phyloP scores from a whole-genome alignment of 768 basidiomycete species.

The Amanita fuliginea region DNA sequence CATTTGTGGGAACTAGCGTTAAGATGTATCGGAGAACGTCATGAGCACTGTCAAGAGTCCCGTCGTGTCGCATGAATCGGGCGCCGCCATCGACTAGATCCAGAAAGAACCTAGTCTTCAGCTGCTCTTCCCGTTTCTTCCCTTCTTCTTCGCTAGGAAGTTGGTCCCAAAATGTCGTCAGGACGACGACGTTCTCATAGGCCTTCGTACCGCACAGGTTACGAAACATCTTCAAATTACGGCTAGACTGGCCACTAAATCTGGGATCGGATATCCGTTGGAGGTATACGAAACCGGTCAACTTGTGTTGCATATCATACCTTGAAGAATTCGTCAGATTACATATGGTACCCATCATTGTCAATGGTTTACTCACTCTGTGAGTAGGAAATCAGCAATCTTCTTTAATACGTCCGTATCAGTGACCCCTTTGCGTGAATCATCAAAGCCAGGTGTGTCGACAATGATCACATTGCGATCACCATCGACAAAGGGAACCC shows the following conservation, averaged over 20 bases:
- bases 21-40: conserved; percentile 20
- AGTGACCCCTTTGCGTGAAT: conserved; percentile 12
- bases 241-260: background rate
- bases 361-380: background rate
- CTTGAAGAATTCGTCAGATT: background rate
- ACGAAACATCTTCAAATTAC: conserved; percentile 28
- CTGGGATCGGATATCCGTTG: background rate
- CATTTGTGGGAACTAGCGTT: conserved; percentile 2
- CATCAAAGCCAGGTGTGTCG: conserved; percentile 37
- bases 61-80: background rate
- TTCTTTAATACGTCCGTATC: conserved; percentile 14
- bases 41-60: background rate
- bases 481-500: background rate
- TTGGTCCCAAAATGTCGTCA: conserved; percentile 34
- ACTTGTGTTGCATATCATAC: background rate
- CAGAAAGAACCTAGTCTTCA: conserved; percentile 28
- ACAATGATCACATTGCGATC: conserved; percentile 18
- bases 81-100: background rate
- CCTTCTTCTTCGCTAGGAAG: conserved; percentile 21
- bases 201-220: conserved; percentile 30
- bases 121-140: conserved; percentile 24
- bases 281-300: background rate
- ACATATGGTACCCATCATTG: background rate
- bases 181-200: conserved; percentile 32
- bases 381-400: conserved; percentile 12